Conservation (phyloP, 2,329 filamentous ascomycete species). For the Nothopassalora personata region DNA sequence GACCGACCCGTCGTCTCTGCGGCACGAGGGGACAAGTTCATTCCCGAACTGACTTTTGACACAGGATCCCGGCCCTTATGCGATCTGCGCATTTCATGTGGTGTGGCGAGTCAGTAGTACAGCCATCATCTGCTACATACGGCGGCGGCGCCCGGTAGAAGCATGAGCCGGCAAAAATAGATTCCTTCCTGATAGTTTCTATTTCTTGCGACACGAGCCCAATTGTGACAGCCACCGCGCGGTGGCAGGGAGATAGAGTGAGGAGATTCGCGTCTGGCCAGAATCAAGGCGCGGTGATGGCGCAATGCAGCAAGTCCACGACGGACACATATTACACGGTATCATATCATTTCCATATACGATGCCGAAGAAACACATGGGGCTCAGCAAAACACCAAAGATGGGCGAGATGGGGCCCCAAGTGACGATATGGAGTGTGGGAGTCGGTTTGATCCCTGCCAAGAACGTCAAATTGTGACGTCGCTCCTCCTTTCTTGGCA, state of each 20-base stretch:
- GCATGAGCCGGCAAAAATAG: not conserved
- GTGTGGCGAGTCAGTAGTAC: slow-evolving; percentile 5
- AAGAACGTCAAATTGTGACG: not conserved
- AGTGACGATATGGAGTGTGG: too few species aligned
- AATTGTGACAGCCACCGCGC: not conserved
- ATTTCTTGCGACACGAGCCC: not conserved
- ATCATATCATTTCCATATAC: not conserved
- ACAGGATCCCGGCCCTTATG: not conserved
- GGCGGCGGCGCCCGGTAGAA: not conserved
- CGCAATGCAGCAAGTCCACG: too few species aligned
- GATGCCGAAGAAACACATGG: not conserved
- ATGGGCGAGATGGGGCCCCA: not conserved
- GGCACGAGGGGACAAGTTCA: not conserved
- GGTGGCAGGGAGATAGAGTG: not conserved
- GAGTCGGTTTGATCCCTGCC: not conserved
- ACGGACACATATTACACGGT: too few species aligned
- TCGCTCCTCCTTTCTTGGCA: not conserved
- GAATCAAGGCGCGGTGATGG: too few species aligned
- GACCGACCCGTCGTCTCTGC: not conserved
- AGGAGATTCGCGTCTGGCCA: not conserved
- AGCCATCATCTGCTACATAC: not conserved
- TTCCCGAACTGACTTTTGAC: not conserved
- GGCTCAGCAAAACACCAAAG: not conserved
- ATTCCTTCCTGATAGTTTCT: not conserved
- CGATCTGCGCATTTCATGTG: not conserved